Evolutionary conservation across 345 rosid genomes (phyloP), one percentile per base, ranked within the genome.

Genomic region (Hypericum perforatum): DNA sequence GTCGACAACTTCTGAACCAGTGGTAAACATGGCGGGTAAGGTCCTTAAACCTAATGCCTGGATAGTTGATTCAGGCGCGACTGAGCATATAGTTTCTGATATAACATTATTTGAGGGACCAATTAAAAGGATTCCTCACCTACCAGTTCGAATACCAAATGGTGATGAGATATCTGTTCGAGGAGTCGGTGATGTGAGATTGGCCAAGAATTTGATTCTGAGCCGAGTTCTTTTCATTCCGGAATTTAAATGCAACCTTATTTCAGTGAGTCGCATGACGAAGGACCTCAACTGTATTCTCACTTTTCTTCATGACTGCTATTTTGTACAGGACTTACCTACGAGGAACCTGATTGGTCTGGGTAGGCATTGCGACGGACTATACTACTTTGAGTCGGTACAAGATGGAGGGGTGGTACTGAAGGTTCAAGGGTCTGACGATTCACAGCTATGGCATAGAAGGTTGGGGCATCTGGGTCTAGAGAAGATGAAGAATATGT

Each of bases 311-410:
- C 67, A 49, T 15, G 39, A 16, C 15, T 37, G 16, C 9, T 49
- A 16, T 43, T 7, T 11, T 11, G 40, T 54, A 16, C 9, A 62
- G 11, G 48, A 54, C 54, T 40, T 39, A 62, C 54, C n/a, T 7
- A 38, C 16, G 6, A 62, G 41, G 48, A 62, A 45, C 54, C 12
- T 54, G 66, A 62, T 62, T 62, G 41, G 48, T 22, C 41, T 39
- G 40, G 60, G 66, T 54, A 49, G 14, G 16, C 8, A 8, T 32
- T 2, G 48, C 0, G n/a, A 56, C 41, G 56, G 22, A 3, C n/a
- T 63, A 0, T 63, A 56, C 5, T 49, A 56, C 12, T 9, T 56
- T 13, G 50, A 56, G 8, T 39, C 37, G 7, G 32, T 40, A 5
- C 22, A 11, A 2, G 36, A 1, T 22, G 32, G 32, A 3, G 43